phyloP scores from a whole-genome alignment of 2,329 filamentous ascomycete species.

The Ustilaginoidea virens region DNA sequence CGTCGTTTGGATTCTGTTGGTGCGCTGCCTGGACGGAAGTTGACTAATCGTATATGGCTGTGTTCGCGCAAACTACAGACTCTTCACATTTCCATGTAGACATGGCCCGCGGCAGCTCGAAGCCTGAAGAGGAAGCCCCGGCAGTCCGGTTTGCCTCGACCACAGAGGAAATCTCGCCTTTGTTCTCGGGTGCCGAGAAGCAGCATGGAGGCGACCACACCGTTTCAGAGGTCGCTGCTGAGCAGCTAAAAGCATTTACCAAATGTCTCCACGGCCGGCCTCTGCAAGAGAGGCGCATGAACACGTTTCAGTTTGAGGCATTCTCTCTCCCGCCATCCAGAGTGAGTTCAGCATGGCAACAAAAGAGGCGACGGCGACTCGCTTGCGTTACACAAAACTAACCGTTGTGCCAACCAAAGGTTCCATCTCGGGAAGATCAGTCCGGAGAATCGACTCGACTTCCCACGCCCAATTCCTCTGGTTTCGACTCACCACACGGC shows the following conservation, averaged over 20 bases:
- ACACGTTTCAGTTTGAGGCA: conserved; percentile 79
- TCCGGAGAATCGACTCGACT: conserved; percentile 46
- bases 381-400: conserved; percentile 1
- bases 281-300: conserved; percentile 70
- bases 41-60: too few species aligned
- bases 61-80: too few species aligned
- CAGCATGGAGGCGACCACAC: conserved; percentile 12
- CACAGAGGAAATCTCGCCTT: conserved; percentile 47
- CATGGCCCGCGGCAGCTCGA: too few species aligned
- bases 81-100: too few species aligned
- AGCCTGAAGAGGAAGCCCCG: conserved; percentile 15
- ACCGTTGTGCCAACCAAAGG: conserved; percentile 21
- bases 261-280: conserved; percentile 57
- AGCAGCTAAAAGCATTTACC: conserved; percentile 57
- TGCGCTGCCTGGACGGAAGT: too few species aligned
- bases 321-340: conserved; percentile 75
- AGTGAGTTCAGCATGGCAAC: too few species aligned
- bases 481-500: conserved; percentile 47
- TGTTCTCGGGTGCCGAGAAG: conserved; percentile 25
- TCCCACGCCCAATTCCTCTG: conserved; percentile 48
- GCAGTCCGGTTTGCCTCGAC: conserved; percentile 58
- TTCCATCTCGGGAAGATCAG: conserved; percentile 44
- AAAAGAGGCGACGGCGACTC: too few species aligned
- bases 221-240: conserved; percentile 30
- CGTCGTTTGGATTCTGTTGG: too few species aligned